phyloP scores from a whole-genome alignment of 202 grass and related monocot genomes.

The Musa balbisiana region DNA sequence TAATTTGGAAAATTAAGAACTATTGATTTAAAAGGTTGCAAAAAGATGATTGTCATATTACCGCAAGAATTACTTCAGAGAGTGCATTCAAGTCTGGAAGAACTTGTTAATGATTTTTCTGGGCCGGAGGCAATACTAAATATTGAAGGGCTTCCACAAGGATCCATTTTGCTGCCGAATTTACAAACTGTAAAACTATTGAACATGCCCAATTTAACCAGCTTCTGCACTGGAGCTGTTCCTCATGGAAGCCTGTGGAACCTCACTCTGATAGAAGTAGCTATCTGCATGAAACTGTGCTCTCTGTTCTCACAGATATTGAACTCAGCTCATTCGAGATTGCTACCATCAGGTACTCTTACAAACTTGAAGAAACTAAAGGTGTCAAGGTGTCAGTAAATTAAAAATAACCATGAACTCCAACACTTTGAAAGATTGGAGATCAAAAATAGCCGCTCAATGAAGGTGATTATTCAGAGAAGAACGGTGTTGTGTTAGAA shows the following conservation, averaged over 20 bases:
- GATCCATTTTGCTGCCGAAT: neutral
- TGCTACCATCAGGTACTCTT: conserved; percentile 7
- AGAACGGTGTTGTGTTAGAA: conserved; percentile 1
- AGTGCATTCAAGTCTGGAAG: neutral
- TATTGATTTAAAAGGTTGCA: conserved; percentile 10
- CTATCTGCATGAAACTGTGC: neutral
- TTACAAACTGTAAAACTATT: conserved; percentile 1
- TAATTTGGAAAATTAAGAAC: conserved; percentile 14
- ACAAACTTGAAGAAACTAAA: conserved; percentile 12
- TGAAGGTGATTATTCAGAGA: conserved; percentile 9
- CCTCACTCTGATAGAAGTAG: neutral
- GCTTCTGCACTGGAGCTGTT: conserved; percentile 7
- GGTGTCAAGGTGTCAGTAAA: neutral
- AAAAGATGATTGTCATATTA: conserved; percentile 3
- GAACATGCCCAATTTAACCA: neutral
- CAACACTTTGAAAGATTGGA: conserved; percentile 7
- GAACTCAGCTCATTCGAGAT: too few species aligned
- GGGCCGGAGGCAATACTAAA: neutral
- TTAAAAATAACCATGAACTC: conserved; percentile 5
- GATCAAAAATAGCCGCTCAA: neutral
- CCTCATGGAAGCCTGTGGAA: neutral
- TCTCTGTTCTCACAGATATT: neutral
- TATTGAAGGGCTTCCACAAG: neutral
- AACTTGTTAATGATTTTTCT: neutral
- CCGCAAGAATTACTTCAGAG: conserved; percentile 19